phyloP scores from a whole-genome alignment of 75 land plant genomes.

The Isoetes taiwanensis region DNA sequence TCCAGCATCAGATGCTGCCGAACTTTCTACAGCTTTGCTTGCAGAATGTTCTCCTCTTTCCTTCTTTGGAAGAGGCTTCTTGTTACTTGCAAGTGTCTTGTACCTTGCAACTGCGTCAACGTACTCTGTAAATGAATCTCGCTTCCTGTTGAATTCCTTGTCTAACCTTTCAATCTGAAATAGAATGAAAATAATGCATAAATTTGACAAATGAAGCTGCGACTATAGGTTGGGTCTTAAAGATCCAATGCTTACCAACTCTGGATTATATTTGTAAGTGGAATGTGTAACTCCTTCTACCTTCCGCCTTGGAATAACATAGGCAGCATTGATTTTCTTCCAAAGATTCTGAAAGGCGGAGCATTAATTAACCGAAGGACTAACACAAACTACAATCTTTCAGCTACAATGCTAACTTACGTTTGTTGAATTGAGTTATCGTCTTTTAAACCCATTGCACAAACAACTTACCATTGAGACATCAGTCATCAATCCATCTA shows the following conservation, averaged over 20 bases:
- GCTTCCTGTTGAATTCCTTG: constrained; percentile 13
- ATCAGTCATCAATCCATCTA: too few species aligned
- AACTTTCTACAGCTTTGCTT: too few species aligned
- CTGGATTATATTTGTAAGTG: constrained; percentile 9
- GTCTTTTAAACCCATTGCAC: too few species aligned
- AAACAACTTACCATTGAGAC: too few species aligned
- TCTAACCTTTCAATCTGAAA: constrained; percentile 8
- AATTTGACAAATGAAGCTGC: not conserved
- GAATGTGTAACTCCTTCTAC: constrained; percentile 4
- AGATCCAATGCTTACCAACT: not conserved
- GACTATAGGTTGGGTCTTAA: not conserved
- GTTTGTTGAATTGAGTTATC: too few species aligned
- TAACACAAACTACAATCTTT: too few species aligned
- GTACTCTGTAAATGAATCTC: constrained; percentile 12
- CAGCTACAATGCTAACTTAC: too few species aligned
- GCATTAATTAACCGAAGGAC: too few species aligned
- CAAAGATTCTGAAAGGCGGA: constrained; percentile 27
- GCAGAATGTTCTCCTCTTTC: too few species aligned
- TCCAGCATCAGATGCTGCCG: too few species aligned
- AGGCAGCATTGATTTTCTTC: constrained; percentile 26
- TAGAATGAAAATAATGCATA: not conserved
- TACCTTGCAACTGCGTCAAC: constrained; percentile 12
- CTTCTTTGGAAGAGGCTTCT: constrained; percentile 9
- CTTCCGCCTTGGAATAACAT: constrained; percentile 14
- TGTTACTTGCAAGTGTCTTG: constrained; percentile 8